Conservation (phyloP, 176 grass and related monocot species). For the Cenchrus americanus region DNA sequence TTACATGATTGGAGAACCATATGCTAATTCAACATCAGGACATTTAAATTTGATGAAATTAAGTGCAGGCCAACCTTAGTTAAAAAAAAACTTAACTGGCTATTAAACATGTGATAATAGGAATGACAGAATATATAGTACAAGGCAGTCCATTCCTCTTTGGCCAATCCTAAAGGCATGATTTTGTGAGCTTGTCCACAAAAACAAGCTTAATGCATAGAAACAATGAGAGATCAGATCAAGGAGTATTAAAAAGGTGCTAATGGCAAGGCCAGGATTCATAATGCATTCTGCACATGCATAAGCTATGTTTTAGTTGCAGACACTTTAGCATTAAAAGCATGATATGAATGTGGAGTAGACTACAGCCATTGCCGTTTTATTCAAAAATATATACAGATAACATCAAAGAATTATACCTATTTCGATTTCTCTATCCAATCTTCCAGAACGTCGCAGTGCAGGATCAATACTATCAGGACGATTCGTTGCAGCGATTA, state of each 20-base stretch:
- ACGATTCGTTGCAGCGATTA: slow-evolving; percentile 90
- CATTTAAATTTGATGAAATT: slow-evolving; percentile 23
- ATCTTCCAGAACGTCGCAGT: slow-evolving; percentile 72
- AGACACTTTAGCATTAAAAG: neutral
- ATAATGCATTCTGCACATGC: slow-evolving; percentile 22
- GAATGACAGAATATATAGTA: neutral
- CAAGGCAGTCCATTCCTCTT: neutral
- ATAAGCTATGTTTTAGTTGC: slow-evolving; percentile 8
- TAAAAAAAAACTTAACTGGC: neutral
- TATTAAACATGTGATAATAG: neutral
- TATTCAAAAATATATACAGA: slow-evolving; percentile 9
- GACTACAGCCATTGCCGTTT: slow-evolving; percentile 2
- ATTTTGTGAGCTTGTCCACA: neutral
- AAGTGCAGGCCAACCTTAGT: slow-evolving; percentile 8
- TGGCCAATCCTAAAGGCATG: slow-evolving; percentile 11
- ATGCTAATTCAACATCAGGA: neutral
- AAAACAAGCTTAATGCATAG: neutral
- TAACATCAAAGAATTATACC: slow-evolving; percentile 53
- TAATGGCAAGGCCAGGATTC: neutral
- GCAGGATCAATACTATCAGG: slow-evolving; percentile 88
- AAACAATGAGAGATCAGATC: no score
- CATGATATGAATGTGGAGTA: slow-evolving; percentile 13
- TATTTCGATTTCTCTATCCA: slow-evolving; percentile 94
- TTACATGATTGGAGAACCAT: slow-evolving; percentile 27
- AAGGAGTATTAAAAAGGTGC: no score